A percentile compares a stretch with the other conserved stretches of the same genome.
phyloP scores from a whole-genome alignment of 2,329 filamentous ascomycete genomes.

The Ceratocystis albifundus region DNA sequence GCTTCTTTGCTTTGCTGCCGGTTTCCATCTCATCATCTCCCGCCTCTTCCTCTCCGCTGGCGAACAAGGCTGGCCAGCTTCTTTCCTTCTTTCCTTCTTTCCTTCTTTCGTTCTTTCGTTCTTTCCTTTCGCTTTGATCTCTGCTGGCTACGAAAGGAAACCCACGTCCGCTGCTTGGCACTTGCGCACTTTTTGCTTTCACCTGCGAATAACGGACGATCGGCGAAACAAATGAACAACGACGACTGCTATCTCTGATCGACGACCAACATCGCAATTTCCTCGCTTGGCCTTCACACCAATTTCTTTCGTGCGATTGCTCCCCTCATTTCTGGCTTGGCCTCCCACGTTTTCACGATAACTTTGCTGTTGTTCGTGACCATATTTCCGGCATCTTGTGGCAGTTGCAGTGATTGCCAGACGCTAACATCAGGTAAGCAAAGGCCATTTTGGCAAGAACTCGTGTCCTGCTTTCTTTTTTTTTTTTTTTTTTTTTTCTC shows the following conservation, averaged over 20 bases:
- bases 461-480: neutral
- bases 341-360: neutral
- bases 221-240: too few species aligned
- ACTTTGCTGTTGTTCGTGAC: neutral
- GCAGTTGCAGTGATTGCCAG: neutral
- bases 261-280: conserved; percentile 1
- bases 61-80: neutral
- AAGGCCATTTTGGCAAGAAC: neutral
- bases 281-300: neutral
- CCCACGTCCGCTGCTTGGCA: too few species aligned
- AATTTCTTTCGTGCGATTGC: neutral
- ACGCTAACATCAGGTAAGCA: conserved; percentile 1
- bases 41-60: neutral
- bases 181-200: too few species aligned
- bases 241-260: neutral
- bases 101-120: neutral
- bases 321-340: neutral
- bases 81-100: neutral
- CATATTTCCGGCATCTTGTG: neutral
- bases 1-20: neutral
- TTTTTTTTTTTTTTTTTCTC: neutral
- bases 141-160: too few species aligned
- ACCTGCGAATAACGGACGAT: too few species aligned
- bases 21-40: conserved; percentile 1
- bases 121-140: neutral